Evolutionary conservation across 2,329 filamentous ascomycete genomes (phyloP), one percentile per base, ranked within the genome.

Genomic region (Calonectria henricotiae): DNA sequence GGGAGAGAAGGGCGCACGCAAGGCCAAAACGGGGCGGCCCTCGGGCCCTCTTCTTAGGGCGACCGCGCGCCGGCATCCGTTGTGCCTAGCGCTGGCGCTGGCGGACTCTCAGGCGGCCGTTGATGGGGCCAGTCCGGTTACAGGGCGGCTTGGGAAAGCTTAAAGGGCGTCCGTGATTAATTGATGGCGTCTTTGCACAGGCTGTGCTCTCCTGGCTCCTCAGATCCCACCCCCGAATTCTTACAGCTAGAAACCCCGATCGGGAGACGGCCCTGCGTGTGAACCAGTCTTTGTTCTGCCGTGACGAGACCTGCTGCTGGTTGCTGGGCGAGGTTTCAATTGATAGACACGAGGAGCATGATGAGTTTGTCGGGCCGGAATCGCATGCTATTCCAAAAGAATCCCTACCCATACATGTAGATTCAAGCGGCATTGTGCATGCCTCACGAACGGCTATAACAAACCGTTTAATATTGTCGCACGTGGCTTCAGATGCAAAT

Each of bases 401-500:
- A n/a, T 17, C 41, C 17, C 7, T n/a, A 9, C n/a, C 17, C n/a
- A 8, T 7, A 9, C 51, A 17, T n/a, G n/a, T 23, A 55, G 4
- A 12, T 13, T 23, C 3, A 55, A 13, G 39, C 37, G n/a, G 20
- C 62, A 8, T 13, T 30, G 43, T 58, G 44, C 47, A 68, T 49
- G 17, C 51, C 23, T 15, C 20, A n/a, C 37, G 39, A 69, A 62
- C 54, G 23, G 39, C 55, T 62, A 62, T 62, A 66, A 58, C 55
- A 66, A 69, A 30, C 62, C 46, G 62, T 69, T 66, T 25, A 39
- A 62, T 58, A 55, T 67, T n/a, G 25, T 43, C 30, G 54, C 67
- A 66, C 67, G 37, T 65, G 55, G 62, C 47, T 51, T 39, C 55
- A 37, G 44, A 51, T 44, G 64, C 64, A 61, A 30, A 66, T 27